These are phyloP conservation scores for Diaporthe nobilis DNA, from an alignment of 2,329 filamentous ascomycete species.

Conservation along the genomic window DNA sequence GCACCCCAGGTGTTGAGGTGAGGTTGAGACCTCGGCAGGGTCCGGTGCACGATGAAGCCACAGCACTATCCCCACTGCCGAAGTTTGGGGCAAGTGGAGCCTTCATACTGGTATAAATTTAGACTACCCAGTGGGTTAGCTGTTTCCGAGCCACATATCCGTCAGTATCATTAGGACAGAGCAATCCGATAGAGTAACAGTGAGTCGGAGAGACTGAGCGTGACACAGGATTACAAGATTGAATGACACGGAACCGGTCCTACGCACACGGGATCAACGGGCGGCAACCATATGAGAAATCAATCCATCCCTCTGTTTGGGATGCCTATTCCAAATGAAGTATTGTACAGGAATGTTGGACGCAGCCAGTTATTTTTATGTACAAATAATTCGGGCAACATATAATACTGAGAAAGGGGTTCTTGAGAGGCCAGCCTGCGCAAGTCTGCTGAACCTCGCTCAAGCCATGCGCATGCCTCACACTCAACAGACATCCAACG, in stretches of 20 bases:
- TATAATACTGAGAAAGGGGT: neutral
- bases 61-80: neutral
- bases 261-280: no score
- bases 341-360: neutral
- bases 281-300: neutral
- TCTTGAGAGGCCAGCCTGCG: neutral
- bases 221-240: no score
- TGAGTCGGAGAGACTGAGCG: no score
- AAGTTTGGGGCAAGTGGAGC: neutral
- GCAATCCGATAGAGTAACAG: no score
- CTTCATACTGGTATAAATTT: neutral
- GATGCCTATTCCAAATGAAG: neutral
- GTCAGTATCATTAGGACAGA: no score
- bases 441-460: neutral
- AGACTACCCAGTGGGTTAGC: neutral
- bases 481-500: slow-evolving; percentile 56
- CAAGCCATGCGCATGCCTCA: neutral
- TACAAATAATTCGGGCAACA: neutral
- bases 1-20: neutral
- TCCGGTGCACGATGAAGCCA: neutral
- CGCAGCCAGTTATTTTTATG: slow-evolving; percentile 3
- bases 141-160: no score
- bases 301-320: neutral
- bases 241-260: neutral
- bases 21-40: slow-evolving; percentile 5